Evolutionary conservation across 768 basidiomycete species (phyloP), one percentile per base, ranked within the genome.

Genomic region (Antrodiella citrinella): DNA sequence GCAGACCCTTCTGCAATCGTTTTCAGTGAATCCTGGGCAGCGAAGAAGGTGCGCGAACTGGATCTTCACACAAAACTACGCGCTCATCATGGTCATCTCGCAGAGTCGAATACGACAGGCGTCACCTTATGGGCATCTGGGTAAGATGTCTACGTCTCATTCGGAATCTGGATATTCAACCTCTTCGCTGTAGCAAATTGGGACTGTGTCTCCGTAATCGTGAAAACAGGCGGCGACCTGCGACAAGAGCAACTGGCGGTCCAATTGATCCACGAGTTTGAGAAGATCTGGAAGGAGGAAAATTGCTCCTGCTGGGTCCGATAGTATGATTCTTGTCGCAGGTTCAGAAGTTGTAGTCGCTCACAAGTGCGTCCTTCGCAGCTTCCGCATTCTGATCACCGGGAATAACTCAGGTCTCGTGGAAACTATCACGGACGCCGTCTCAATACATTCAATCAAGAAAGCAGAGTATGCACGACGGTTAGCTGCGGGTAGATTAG

Each of bases 401-500:
- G 93, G 94, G 4, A 89, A 86, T 43, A 80, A 80, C 2, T 97
- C 96, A 11, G 96, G 94, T 20, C 68, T 99, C 45, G 91, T 99
- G 0, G 96, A 99, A 69, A 99, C 96, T 0, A 97, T 99, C 56
- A 97, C 92, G 3, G 96, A 99, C 58, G 89, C 95, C 0, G 92
- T 98, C 0, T 98, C 96, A 3, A 91, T 99, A 57, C 96, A 99
- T 64, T 98, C 96, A 1, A 96, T 99, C 66, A 99, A 99, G 75
- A 99, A 99, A 69, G 88, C 91, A 2, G 95, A 96, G 64, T 98
- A 98, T 66, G 94, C 95, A 1, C 80, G 91, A 57, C 76, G 91
- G 49, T 67, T 95, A 49, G 79, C 91, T 3, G 79, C 81, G 57
- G 86, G 91, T 25, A 78, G 82, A 48, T 70, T 95, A 18, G 88